Evolutionary conservation across 2,329 filamentous ascomycete species (phyloP).

Genomic region (Alternaria burnsii): DNA sequence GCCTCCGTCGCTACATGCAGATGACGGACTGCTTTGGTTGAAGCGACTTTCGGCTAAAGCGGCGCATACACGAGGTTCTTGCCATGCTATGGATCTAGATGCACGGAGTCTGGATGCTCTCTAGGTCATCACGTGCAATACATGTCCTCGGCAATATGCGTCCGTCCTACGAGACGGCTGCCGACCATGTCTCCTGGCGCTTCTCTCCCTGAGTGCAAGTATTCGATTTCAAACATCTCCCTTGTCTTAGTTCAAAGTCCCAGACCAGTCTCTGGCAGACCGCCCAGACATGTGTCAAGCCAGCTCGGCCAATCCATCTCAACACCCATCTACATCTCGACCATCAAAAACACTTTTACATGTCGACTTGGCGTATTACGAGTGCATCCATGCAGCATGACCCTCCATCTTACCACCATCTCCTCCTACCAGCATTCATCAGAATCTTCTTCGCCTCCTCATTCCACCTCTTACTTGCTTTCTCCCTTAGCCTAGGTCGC

Average conservation of each 20-base stretch:
- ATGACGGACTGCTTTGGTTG: background rate
- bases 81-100: background rate
- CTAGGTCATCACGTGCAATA: background rate
- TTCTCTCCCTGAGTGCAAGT: background rate
- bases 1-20: background rate
- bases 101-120: background rate
- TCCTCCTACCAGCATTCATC: background rate
- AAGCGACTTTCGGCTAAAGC: slow-evolving; percentile 7
- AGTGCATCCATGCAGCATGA: background rate
- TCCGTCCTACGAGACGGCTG: background rate
- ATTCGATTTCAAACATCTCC: background rate
- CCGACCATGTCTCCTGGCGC: background rate
- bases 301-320: background rate
- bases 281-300: background rate
- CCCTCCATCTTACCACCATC: background rate
- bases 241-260: too few relatives aligned
- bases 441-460: slow-evolving; percentile 1
- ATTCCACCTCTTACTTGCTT: slow-evolving; percentile 8
- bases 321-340: background rate
- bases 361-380: background rate
- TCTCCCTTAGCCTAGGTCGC: background rate
- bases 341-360: background rate
- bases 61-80: slow-evolving; percentile 5
- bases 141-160: background rate
- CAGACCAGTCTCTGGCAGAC: background rate